Percentiles rank a stretch among this genome's conserved stretches.
These are phyloP conservation scores for Crepidotus variabilis DNA, from an alignment of 768 basidiomycete species.

Conservation along the genomic window DNA sequence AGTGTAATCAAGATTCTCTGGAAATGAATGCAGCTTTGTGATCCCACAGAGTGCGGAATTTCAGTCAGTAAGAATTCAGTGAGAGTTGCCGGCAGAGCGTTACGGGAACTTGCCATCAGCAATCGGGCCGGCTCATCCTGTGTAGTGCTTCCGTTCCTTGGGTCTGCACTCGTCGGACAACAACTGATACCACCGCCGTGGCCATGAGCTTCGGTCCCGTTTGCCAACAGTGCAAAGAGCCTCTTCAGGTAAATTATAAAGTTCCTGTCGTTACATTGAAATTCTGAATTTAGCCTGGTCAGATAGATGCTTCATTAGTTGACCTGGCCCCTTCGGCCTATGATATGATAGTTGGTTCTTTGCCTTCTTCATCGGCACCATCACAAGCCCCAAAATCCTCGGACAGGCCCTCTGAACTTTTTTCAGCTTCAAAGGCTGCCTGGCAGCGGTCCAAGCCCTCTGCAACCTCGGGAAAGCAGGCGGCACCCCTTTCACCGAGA, in stretches of 20 bases:
- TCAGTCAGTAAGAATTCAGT: not conserved
- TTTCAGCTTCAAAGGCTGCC: constrained; percentile 52
- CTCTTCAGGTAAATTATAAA: constrained; percentile 58
- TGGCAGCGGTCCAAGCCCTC: constrained; percentile 57
- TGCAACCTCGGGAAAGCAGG: constrained; percentile 27
- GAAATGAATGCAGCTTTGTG: not conserved
- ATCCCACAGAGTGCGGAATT: not conserved
- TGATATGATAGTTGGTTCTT: constrained; percentile 72
- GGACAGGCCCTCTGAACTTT: constrained; percentile 39
- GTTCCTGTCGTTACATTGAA: constrained; percentile 3
- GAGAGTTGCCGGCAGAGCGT: not conserved
- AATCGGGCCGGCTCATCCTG: no score
- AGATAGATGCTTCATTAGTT: constrained; percentile 90
- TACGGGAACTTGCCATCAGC: not conserved
- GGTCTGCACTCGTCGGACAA: no score
- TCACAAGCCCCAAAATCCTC: constrained; percentile 1
- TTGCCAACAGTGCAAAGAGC: constrained; percentile 91
- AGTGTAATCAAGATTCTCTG: not conserved
- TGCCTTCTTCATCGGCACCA: constrained; percentile 48
- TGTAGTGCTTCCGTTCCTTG: no score
- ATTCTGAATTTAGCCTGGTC: constrained; percentile 15
- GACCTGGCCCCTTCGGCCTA: constrained; percentile 85
- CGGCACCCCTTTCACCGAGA: constrained; percentile 45
- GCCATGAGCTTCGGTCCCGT: constrained; percentile 47
- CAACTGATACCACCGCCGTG: not conserved